Base-by-base conservation (phyloP, 352 stramenopile genomes). In the Phytopythium ostracodes region DNA sequence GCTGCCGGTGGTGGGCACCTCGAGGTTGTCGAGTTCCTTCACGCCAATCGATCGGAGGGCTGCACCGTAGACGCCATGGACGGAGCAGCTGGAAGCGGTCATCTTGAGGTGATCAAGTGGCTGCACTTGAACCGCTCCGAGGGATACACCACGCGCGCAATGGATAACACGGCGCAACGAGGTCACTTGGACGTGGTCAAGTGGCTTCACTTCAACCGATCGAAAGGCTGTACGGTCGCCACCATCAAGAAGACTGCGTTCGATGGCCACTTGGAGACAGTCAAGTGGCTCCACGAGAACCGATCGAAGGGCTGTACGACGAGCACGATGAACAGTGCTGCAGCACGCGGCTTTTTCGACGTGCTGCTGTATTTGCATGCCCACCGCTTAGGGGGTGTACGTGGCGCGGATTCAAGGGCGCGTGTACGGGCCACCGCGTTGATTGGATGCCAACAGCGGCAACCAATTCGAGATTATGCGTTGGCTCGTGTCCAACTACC, bases 301-400 rank as follows among this genome's bases (percentile, higher is more conserved):
- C 56, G 64, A 46, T 20, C 29, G 10, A 51, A 67, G 27, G 60
- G 60, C 0, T 67, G 62, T 51, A 63, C 65, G 8, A 25, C 35
- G 15, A 17, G 25, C 6, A 55, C 65, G 27, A 67, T 71, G 60
- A 44, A 67, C 46, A 52, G 65, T 42, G 62, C 66, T 20, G 61
- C 62, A 18, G 29, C 12, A 24, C 18, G 61, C 7, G 57, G 62
- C 10, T 53, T 63, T 24, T 20, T 72, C 5, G 57, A 68, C 7
- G 57, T 72, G 5, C 29, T 62, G n/a, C 0, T 66, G 15, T 72
- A 58, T 36, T 33, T 72, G n/a, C 57, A 72, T 27, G 24, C 42
- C 24, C 51, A 71, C 31, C 61, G 36, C 11, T 33, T 59, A 11
- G 36, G 62, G 20, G 43, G 1, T 65, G 66, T 25, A 7, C 31